phyloP scores from a whole-genome alignment of 345 rosid species.

The Linum usitatissimum region DNA sequence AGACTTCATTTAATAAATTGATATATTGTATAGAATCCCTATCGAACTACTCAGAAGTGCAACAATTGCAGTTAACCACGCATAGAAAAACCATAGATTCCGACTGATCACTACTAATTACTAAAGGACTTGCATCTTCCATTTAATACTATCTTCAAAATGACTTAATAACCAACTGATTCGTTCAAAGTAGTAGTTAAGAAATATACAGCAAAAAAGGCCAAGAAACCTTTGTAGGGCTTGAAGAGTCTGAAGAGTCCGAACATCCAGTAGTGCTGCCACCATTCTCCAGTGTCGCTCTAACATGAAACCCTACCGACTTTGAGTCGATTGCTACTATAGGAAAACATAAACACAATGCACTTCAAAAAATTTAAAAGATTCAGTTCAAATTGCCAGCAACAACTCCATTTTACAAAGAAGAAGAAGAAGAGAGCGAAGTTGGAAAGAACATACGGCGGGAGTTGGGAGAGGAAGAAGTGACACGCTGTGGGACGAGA shows the following conservation, averaged over 20 bases:
- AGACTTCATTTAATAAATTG: too few relatives aligned
- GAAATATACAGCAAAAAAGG: background rate
- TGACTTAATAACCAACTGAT: background rate
- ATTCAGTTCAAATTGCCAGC: background rate
- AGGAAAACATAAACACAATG: background rate
- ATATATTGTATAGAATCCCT: too few relatives aligned
- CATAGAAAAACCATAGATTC: background rate
- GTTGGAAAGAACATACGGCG: slow-evolving; percentile 26
- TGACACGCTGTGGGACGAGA: slow-evolving; percentile 19
- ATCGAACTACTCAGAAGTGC: background rate
- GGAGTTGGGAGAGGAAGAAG: slow-evolving; percentile 9
- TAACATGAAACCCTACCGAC: slow-evolving; percentile 26
- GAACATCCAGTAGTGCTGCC: slow-evolving; percentile 13
- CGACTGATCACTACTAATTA: too few relatives aligned
- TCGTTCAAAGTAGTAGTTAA: background rate
- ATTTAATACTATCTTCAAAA: background rate
- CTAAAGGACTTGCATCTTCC: background rate
- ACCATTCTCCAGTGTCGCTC: slow-evolving; percentile 26
- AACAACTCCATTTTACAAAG: background rate
- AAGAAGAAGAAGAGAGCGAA: slow-evolving; percentile 9
- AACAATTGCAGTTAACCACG: background rate
- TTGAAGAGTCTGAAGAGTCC: slow-evolving; percentile 14
- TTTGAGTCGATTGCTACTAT: slow-evolving; percentile 18
- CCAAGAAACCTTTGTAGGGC: slow-evolving; percentile 20
- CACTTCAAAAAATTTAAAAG: background rate